Evolutionary conservation across 768 basidiomycete genomes (phyloP).

Genomic region (Ramaria sp.): DNA sequence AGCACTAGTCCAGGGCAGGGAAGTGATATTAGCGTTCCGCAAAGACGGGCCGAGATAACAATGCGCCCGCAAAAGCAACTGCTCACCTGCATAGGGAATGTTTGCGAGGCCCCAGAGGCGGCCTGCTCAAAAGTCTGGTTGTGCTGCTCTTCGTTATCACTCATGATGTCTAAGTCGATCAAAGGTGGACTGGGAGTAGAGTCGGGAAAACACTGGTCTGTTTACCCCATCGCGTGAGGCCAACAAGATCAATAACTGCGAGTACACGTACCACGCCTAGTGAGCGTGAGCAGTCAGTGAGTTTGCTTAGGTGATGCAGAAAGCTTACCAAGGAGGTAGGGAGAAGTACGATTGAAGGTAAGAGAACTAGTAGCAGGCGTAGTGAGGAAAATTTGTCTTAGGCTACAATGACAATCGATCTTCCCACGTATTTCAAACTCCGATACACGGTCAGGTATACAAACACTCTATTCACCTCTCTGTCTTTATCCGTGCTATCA

Average conservation of each 20-base stretch:
- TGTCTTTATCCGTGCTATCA: neutral
- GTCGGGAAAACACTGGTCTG: slow-evolving; percentile 2
- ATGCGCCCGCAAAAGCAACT: neutral
- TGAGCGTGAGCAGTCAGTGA: neutral
- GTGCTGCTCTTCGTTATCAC: slow-evolving; percentile 73
- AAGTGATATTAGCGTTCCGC: neutral
- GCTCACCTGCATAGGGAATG: slow-evolving; percentile 61
- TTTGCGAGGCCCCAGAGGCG: slow-evolving; percentile 63
- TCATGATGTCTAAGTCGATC: slow-evolving; percentile 11
- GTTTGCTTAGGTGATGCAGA: neutral
- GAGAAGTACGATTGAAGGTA: neutral
- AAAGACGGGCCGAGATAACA: neutral
- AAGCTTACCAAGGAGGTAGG: neutral
- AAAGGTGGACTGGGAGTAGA: neutral
- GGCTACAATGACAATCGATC: slow-evolving; percentile 4
- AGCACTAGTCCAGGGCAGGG: slow-evolving; percentile 41
- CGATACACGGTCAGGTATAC: neutral
- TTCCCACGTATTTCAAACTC: slow-evolving; percentile 7
- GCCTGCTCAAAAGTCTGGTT: slow-evolving; percentile 82
- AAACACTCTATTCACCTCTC: neutral
- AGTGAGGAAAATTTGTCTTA: slow-evolving; percentile 3
- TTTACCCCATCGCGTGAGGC: neutral
- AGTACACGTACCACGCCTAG: neutral
- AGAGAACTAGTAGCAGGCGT: neutral
- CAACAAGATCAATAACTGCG: neutral